These are phyloP conservation scores for Microbotryum lychnidis-dioicae DNA, from an alignment of 1,284 basidiomycete genomes.

Conservation along the genomic window DNA sequence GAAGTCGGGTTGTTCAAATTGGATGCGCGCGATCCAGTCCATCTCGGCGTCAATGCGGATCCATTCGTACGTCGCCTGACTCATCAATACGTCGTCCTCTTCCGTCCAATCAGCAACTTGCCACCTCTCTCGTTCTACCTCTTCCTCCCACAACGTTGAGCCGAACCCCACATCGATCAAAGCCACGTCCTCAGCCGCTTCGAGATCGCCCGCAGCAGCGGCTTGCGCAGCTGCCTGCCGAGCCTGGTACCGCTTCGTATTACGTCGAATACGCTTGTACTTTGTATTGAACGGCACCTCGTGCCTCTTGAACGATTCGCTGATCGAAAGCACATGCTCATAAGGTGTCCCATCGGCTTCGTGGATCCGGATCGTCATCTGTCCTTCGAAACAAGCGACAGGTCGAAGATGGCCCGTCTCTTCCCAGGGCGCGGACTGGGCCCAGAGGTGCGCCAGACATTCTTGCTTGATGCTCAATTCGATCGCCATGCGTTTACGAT, in stretches of 20 bases:
- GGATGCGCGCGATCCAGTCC: conserved; percentile 90
- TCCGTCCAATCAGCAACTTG: conserved; percentile 97
- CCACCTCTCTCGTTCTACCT: conserved; percentile 85
- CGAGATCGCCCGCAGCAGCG: conserved; percentile 78
- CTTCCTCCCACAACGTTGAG: conserved; percentile 93
- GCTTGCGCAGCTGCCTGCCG: conserved; percentile 87
- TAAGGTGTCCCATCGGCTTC: conserved; percentile 99
- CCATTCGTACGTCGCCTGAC: conserved; percentile 96
- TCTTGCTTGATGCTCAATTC: conserved; percentile 90
- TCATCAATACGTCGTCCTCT: conserved; percentile 85
- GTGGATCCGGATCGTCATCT: conserved; percentile 97
- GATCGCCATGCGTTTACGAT: conserved; percentile 95
- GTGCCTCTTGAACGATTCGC: conserved; percentile 75
- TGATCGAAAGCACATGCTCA: conserved; percentile 93
- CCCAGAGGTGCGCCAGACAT: conserved; percentile 59
- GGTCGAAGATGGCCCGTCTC: conserved; percentile 59
- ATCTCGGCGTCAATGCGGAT: conserved; percentile 98
- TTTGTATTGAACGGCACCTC: conserved; percentile 99
- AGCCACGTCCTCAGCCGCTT: conserved; percentile 86
- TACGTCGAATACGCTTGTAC: conserved; percentile 91
- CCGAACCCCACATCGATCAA: conserved; percentile 93
- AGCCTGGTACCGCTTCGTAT: conserved; percentile 89
- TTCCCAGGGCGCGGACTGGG: conserved; percentile 57
- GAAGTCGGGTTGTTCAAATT: conserved; percentile 92
- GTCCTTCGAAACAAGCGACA: conserved; percentile 82